phyloP scores from a whole-genome alignment of 352 stramenopile species.

The Blastocystis sp. region DNA sequence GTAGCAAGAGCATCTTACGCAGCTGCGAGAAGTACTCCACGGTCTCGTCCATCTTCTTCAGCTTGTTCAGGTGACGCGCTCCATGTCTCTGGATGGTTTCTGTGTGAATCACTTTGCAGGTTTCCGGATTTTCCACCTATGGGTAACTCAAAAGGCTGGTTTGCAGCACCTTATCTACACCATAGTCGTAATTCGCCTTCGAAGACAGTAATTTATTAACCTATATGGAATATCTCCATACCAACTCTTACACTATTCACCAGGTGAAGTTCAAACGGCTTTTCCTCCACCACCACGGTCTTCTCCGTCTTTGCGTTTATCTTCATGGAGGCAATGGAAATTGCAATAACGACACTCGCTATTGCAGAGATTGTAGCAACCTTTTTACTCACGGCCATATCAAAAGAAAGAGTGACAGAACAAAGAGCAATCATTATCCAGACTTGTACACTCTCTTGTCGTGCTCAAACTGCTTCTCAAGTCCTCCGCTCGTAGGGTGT shows the following conservation, averaged over 20 bases:
- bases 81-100: slow-evolving; percentile 60
- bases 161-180: neutral
- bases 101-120: slow-evolving; percentile 58
- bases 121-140: slow-evolving; percentile 18
- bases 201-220: slow-evolving; percentile 53
- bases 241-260: neutral
- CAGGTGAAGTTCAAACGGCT: neutral
- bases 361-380: neutral
- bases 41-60: slow-evolving; percentile 25
- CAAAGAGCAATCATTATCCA: slow-evolving; percentile 2
- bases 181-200: slow-evolving; percentile 65
- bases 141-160: neutral
- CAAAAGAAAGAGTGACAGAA: slow-evolving; percentile 10
- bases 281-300: neutral
- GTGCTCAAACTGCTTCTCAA: slow-evolving; percentile 63
- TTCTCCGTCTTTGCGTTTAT: neutral
- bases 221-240: neutral
- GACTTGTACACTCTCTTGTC: slow-evolving; percentile 26
- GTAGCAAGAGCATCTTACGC: neutral
- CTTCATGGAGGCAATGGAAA: slow-evolving; percentile 11
- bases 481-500: neutral
- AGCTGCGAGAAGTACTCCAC: slow-evolving; percentile 17
- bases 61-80: slow-evolving; percentile 56
- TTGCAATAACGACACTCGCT: neutral
- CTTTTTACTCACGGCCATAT: slow-evolving; percentile 12